phyloP scores from a whole-genome alignment of 495 filamentous ascomycete species.

The Rhizodiscina lignyota region DNA sequence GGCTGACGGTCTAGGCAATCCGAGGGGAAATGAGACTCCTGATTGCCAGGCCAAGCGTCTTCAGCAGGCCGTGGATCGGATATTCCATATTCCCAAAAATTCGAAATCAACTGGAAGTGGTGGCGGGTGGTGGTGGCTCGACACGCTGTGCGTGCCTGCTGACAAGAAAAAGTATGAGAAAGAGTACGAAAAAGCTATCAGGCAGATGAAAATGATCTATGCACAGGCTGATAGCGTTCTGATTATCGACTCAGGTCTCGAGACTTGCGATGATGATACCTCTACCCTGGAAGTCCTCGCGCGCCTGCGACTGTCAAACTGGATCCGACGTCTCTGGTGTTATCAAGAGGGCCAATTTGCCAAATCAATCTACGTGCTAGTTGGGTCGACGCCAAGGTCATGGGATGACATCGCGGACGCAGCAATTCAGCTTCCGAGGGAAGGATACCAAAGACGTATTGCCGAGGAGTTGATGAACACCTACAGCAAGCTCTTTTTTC shows the following conservation, averaged over 20 bases:
- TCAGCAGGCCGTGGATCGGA: background rate
- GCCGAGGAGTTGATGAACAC: too few relatives aligned
- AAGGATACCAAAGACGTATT: too few relatives aligned
- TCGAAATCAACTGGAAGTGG: too few relatives aligned
- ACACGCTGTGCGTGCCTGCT: constrained; percentile 8
- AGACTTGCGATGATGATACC: background rate
- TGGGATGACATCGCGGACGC: too few relatives aligned
- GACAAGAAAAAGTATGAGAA: background rate
- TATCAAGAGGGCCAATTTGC: constrained; percentile 2
- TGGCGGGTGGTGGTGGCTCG: constrained; percentile 6
- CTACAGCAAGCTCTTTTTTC: too few relatives aligned
- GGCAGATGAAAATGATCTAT: constrained; percentile 6
- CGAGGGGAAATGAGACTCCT: constrained; percentile 1
- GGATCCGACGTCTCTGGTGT: constrained; percentile 2
- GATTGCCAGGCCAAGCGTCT: background rate
- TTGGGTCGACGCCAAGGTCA: too few relatives aligned
- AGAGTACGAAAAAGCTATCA: constrained; percentile 1
- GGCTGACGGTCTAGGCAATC: constrained; percentile 15
- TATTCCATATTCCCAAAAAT: background rate
- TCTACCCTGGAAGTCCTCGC: background rate
- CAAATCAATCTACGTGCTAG: too few relatives aligned
- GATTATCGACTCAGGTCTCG: constrained; percentile 1
- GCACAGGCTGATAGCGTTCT: background rate
- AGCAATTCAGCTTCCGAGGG: too few relatives aligned
- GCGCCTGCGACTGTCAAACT: background rate